These are phyloP conservation scores for Coemansia sp. DNA, from an alignment of 192 early-diverging fungal species.

Conservation along the genomic window DNA sequence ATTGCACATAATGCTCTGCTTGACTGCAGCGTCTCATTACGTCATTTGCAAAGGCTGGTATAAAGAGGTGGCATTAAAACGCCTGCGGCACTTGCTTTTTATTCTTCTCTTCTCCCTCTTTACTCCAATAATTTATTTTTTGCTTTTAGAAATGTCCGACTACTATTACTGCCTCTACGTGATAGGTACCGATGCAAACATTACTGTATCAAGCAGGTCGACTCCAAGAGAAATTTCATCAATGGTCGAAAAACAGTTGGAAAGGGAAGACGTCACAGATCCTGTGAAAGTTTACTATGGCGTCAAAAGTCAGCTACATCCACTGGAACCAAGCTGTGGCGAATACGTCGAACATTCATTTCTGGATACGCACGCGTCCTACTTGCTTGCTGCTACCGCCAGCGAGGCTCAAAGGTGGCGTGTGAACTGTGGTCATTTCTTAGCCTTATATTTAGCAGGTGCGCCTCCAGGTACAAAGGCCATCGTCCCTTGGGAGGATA, in stretches of 20 bases:
- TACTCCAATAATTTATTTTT: background rate
- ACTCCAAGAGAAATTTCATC: background rate
- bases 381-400: background rate
- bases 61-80: background rate
- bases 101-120: background rate
- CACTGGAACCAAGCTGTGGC: background rate
- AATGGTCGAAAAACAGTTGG: background rate
- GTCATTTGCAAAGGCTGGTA: no score
- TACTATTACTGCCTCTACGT: background rate
- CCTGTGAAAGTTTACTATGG: background rate
- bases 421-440: background rate
- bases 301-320: background rate
- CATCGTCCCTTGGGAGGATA: background rate
- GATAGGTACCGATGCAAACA: background rate
- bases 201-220: background rate
- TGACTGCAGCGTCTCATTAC: background rate
- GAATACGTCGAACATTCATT: background rate
- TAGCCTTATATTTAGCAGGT: background rate
- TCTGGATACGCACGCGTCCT: background rate
- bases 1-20: background rate
- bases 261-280: background rate
- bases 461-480: background rate
- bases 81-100: no score
- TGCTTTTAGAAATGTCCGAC: background rate
- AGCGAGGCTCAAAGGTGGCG: background rate